Evolutionary conservation across 306 rosid genomes (phyloP).

Genomic region (Dryas drummondii): DNA sequence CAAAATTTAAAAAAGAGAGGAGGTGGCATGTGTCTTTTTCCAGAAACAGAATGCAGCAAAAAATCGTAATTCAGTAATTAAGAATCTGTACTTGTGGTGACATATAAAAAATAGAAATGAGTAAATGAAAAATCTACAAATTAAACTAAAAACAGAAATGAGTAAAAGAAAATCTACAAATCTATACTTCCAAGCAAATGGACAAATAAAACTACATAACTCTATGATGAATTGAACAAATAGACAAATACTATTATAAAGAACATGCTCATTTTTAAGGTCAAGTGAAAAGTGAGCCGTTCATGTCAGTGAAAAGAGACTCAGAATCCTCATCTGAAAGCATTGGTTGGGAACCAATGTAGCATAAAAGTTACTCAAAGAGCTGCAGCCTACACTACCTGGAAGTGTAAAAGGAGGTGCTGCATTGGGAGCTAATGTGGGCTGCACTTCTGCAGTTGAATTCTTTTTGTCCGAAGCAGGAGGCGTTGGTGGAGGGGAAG

Average conservation of each 20-base stretch:
- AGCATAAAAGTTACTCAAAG: slow-evolving; percentile 9
- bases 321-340: background rate
- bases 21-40: background rate
- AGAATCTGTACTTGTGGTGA: background rate
- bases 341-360: background rate
- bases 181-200: background rate
- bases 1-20: background rate
- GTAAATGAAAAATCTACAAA: background rate
- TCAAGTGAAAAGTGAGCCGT: background rate
- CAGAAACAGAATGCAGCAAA: background rate
- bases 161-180: background rate
- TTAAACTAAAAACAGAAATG: background rate
- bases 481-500: slow-evolving; percentile 51
- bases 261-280: no score
- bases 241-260: background rate
- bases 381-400: slow-evolving; percentile 46
- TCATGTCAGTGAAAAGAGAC: background rate
- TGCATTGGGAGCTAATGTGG: slow-evolving; percentile 62
- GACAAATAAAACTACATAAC: background rate
- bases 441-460: slow-evolving; percentile 33
- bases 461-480: slow-evolving; percentile 43
- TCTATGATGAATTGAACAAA: background rate
- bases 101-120: background rate
- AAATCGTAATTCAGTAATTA: background rate
- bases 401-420: slow-evolving; percentile 40